Conservation (phyloP, 176 grass and related monocot species). For the Carex scoparia region DNA sequence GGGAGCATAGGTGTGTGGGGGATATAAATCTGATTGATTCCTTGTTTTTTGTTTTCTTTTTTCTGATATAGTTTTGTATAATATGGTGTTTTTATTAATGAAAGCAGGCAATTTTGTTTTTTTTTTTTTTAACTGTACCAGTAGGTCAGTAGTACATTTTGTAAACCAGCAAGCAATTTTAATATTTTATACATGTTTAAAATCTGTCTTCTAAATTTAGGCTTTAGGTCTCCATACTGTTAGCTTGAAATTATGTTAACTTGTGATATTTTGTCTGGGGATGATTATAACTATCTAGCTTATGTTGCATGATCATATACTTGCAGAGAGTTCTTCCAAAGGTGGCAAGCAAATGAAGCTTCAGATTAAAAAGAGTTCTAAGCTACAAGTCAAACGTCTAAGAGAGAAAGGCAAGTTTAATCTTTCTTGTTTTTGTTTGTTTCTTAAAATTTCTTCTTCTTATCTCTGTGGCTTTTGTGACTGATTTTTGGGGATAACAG, state of each 20-base stretch:
- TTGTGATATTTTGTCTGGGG: background rate
- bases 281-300: background rate
- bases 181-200: background rate
- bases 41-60: too few relatives aligned
- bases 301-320: background rate
- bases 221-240: background rate
- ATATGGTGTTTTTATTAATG: too few relatives aligned
- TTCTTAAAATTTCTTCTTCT: background rate
- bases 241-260: background rate
- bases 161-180: too few relatives aligned
- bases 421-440: background rate
- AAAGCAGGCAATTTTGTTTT: too few relatives aligned
- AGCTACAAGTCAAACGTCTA: conserved; percentile 38
- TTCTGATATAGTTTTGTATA: too few relatives aligned
- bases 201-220: background rate
- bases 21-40: too few relatives aligned
- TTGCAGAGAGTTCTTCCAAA: conserved; percentile 30
- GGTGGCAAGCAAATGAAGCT: conserved; percentile 27
- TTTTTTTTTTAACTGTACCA: background rate
- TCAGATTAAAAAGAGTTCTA: conserved; percentile 35
- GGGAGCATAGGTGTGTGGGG: too few relatives aligned
- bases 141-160: background rate
- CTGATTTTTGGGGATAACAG: background rate
- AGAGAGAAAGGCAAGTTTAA: conserved; percentile 34
- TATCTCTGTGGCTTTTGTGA: too few relatives aligned